Evolutionary conservation across 805 yeast genomes (phyloP), one percentile per base, ranked within the genome.

Genomic region (Candida jianshihensis): DNA sequence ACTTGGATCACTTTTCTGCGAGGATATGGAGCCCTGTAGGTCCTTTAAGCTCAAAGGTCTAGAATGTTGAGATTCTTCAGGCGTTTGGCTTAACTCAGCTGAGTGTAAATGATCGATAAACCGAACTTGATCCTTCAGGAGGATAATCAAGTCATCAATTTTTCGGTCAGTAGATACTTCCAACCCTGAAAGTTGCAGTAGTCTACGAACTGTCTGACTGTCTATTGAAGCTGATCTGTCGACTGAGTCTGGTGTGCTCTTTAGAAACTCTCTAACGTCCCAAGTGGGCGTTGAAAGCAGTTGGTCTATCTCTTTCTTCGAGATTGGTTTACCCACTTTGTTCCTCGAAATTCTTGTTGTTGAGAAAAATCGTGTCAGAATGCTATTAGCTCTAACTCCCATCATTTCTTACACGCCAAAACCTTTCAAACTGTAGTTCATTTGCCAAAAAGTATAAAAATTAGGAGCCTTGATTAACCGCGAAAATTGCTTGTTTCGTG

Each of bases 161-260:
- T 66, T 61, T 4, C 47, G 50, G 0, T 36, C 35, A 4, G 56
- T 26, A 4, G 14, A 19, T 10, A 61, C 57, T 46, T 68, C 62
- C 5, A 78, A 44, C 1, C 83, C 82, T 0, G 81, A 69, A 16
- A 76, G 50, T 27, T 61, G 60, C 22, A 73, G 46, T 32, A 76
- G 47, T 29, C 61, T 70, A n/a, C 42, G 37, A 10, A 50, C 37
- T 4, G 42, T 35, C 4, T 36, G 21, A 7, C 35, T 37, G 7
- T 39, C 32, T 5, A 42, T 37, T 2, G 38, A 36, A 5, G 43
- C 26, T 3, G 46, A 38, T 21, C 46, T 27, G 5, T 41, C 30
- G 15, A 57, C 19, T 21, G 47, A 33, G 33, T 54, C 51, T 19
- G 40, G 38, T 4, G 57, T 43, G 3, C 37, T 34, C 9, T 33